Conservation (phyloP, 78 protist genomes). For the Anaeramoeba ignava region DNA sequence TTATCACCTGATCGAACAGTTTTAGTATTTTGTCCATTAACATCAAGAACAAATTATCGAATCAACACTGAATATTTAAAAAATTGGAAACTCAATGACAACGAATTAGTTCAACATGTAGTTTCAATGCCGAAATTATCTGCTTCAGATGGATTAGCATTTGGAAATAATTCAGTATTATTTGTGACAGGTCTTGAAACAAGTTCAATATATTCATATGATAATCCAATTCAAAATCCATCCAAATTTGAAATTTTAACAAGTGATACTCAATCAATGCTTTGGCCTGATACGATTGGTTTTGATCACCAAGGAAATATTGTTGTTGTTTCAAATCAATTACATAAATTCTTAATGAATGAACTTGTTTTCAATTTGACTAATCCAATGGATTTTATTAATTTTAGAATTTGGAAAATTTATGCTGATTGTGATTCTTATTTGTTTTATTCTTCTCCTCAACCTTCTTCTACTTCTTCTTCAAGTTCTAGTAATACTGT, state of each 20-base stretch:
- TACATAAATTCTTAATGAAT: background rate
- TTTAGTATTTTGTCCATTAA: background rate
- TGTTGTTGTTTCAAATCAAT: slow-evolving; percentile 5
- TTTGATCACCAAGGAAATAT: slow-evolving; percentile 8
- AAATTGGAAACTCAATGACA: background rate
- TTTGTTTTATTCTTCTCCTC: too few species aligned
- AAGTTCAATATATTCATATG: background rate
- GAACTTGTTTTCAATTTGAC: background rate
- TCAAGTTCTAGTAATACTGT: too few species aligned
- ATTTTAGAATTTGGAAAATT: background rate
- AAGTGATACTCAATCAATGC: background rate
- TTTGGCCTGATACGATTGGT: slow-evolving; percentile 7
- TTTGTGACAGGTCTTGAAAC: background rate
- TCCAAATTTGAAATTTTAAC: too few species aligned
- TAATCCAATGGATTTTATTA: background rate
- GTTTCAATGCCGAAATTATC: background rate
- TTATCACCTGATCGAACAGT: background rate
- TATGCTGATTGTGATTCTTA: background rate
- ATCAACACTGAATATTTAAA: background rate
- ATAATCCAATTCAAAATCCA: too few species aligned
- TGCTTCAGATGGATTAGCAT: background rate
- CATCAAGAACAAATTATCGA: background rate
- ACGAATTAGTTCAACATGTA: background rate
- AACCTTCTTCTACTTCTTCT: too few species aligned
- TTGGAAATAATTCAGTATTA: background rate